A percentile compares a stretch with the other conserved stretches of the same genome.
Evolutionary conservation across 768 basidiomycete genomes (phyloP).

Genomic region (Leccinellum albellum): DNA sequence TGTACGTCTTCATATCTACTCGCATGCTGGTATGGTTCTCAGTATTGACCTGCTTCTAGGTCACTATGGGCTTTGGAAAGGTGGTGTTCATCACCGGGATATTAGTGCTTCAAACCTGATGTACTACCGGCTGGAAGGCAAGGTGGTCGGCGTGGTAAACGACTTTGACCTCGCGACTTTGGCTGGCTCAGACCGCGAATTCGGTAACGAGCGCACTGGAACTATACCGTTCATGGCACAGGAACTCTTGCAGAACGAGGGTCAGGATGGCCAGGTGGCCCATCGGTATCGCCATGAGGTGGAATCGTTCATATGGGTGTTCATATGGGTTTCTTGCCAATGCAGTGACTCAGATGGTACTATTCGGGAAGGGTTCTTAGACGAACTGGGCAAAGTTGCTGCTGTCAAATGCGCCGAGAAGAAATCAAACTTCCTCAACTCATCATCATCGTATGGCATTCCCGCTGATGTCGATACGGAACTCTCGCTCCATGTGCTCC

Average conservation of each 20-base stretch:
- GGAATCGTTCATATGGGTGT: conserved; percentile 5
- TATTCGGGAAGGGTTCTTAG: background rate
- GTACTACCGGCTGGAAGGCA: background rate
- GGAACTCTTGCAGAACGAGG: background rate
- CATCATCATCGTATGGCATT: too few relatives aligned
- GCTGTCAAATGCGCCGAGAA: background rate
- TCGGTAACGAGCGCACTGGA: conserved; percentile 7
- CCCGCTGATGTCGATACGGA: too few relatives aligned
- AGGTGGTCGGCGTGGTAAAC: conserved; percentile 8
- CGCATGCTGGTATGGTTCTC: background rate
- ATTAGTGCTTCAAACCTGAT: conserved; percentile 15
- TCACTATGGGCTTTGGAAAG: conserved; percentile 8
- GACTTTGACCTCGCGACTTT: conserved; percentile 11
- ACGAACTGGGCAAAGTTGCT: background rate
- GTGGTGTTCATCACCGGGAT: conserved; percentile 9
- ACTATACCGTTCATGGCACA: conserved; percentile 16
- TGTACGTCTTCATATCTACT: background rate
- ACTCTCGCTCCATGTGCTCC: too few relatives aligned
- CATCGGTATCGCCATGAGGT: background rate
- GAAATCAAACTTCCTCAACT: background rate
- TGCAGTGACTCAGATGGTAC: background rate
- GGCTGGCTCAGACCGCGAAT: background rate
- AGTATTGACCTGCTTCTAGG: background rate
- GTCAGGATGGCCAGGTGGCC: background rate
- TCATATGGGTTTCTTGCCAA: background rate